These are phyloP conservation scores for Neonectria coccinea DNA, from an alignment of 2,329 filamentous ascomycete genomes.

Conservation along the genomic window DNA sequence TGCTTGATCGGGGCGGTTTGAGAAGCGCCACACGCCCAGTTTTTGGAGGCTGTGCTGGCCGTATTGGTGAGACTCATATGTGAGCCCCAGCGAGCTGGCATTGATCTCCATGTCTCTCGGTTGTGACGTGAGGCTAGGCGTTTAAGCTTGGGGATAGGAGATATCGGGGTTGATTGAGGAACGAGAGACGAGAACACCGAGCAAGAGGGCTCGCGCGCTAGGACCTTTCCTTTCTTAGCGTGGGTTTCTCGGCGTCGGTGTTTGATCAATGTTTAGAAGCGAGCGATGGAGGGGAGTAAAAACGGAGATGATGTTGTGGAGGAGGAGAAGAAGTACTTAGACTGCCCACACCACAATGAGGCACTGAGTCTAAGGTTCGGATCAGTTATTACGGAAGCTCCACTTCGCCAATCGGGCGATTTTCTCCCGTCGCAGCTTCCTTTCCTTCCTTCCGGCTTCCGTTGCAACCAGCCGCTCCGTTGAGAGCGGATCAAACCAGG, in stretches of 20 bases:
- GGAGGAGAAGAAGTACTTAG: neutral
- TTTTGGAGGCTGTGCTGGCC: slow-evolving; percentile 57
- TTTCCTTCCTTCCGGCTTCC: slow-evolving; percentile 33
- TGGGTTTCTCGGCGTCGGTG: neutral
- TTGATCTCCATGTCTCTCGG: slow-evolving; percentile 37
- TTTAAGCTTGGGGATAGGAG: slow-evolving; percentile 28
- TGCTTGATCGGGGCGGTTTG: slow-evolving; percentile 31
- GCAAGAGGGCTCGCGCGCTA: slow-evolving; percentile 4
- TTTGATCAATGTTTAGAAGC: neutral
- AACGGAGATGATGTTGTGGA: neutral
- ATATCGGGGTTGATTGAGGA: slow-evolving; percentile 14
- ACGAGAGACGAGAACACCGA: too few relatives aligned
- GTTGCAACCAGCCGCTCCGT: slow-evolving; percentile 9
- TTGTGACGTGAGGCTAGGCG: slow-evolving; percentile 14
- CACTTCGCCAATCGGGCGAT: slow-evolving; percentile 35
- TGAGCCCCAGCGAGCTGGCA: slow-evolving; percentile 42
- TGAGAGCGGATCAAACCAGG: slow-evolving; percentile 17
- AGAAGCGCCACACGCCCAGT: slow-evolving; percentile 59
- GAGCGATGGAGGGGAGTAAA: neutral
- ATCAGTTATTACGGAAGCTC: slow-evolving; percentile 17
- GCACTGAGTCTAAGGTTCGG: neutral
- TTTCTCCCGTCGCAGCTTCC: slow-evolving; percentile 26
- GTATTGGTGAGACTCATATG: slow-evolving; percentile 52
- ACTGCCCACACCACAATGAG: neutral
- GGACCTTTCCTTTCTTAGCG: neutral